Evolutionary conservation across 2,329 filamentous ascomycete species (phyloP).

Genomic region (Escovopsis weberi): DNA sequence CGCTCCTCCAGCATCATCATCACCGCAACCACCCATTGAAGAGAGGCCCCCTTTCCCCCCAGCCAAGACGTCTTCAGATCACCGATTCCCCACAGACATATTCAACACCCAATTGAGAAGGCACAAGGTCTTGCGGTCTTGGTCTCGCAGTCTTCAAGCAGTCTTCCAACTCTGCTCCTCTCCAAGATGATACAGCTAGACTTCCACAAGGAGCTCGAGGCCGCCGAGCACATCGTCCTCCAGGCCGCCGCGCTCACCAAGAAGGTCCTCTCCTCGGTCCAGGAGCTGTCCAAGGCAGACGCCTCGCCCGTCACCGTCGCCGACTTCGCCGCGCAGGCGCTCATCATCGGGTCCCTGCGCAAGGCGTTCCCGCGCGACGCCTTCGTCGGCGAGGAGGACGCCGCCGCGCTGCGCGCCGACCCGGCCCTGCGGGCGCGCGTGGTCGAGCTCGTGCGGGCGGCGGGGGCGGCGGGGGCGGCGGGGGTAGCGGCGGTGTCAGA

Average conservation of each 20-base stretch:
- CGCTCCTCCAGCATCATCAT: too few species aligned
- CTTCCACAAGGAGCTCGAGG: slow-evolving; percentile 12
- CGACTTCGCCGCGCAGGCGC: slow-evolving; percentile 48
- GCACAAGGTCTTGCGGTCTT: too few species aligned
- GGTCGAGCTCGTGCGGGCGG: slow-evolving; percentile 35
- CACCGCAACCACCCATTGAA: too few species aligned
- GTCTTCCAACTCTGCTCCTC: too few species aligned
- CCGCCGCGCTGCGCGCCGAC: slow-evolving; percentile 35
- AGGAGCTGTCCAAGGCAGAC: slow-evolving; percentile 41
- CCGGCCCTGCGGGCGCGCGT: slow-evolving; percentile 34
- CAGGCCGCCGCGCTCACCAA: slow-evolving; percentile 44
- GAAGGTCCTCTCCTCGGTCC: slow-evolving; percentile 25
- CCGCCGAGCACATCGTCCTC: slow-evolving; percentile 33
- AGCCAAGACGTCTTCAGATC: too few species aligned
- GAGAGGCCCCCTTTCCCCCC: too few species aligned
- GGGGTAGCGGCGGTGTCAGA: slow-evolving; percentile 18
- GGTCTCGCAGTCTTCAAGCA: too few species aligned
- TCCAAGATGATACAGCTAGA: too few species aligned
- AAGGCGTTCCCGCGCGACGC: slow-evolving; percentile 36
- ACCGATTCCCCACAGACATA: too few species aligned
- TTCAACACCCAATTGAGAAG: too few species aligned
- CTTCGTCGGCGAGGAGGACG: slow-evolving; percentile 49
- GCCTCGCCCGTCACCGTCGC: slow-evolving; percentile 46
- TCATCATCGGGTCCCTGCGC: slow-evolving; percentile 43
- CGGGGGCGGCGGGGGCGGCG: slow-evolving; percentile 8